A percentile compares a stretch with the other conserved stretches of the same genome.
These are phyloP conservation scores for Sextonia rubra DNA, from an alignment of 164 flowering plant genomes.

Conservation along the genomic window DNA sequence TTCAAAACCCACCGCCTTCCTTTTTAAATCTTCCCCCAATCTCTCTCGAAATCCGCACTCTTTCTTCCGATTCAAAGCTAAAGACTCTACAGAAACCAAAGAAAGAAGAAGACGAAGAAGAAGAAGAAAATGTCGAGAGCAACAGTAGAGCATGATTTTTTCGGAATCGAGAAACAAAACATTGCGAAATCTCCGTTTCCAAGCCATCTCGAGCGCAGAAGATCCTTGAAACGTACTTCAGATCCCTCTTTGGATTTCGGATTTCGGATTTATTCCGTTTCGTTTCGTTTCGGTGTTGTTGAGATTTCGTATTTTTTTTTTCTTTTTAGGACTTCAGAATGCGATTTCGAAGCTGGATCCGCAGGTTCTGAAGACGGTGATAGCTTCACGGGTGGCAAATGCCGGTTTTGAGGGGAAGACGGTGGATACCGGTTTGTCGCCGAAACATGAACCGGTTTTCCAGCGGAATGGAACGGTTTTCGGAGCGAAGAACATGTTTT, in stretches of 20 bases:
- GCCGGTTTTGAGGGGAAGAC: constrained; percentile 2
- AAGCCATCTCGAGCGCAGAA: constrained; percentile 31
- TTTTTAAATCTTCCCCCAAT: background rate
- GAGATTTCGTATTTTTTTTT: background rate
- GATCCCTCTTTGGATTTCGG: background rate
- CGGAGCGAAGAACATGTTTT: background rate
- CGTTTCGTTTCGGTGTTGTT: background rate
- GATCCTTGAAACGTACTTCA: constrained; percentile 40
- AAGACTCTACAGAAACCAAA: no score
- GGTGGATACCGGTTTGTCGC: background rate
- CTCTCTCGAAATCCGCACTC: background rate
- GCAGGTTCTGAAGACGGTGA: constrained; percentile 41
- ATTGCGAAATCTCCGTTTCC: constrained; percentile 21
- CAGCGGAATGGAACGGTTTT: constrained; percentile 5
- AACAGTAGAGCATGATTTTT: constrained; percentile 54
- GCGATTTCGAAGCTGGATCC: constrained; percentile 66
- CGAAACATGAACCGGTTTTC: constrained; percentile 1
- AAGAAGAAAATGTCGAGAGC: constrained; percentile 10
- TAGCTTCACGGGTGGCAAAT: constrained; percentile 24
- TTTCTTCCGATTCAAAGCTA: background rate
- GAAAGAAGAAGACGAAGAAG: background rate
- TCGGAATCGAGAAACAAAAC: constrained; percentile 38
- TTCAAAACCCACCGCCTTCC: background rate
- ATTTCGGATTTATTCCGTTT: background rate
- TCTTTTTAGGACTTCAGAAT: constrained; percentile 35